Conservation (phyloP, 2,329 filamentous ascomycete genomes). For the Penicillium olsonii region DNA sequence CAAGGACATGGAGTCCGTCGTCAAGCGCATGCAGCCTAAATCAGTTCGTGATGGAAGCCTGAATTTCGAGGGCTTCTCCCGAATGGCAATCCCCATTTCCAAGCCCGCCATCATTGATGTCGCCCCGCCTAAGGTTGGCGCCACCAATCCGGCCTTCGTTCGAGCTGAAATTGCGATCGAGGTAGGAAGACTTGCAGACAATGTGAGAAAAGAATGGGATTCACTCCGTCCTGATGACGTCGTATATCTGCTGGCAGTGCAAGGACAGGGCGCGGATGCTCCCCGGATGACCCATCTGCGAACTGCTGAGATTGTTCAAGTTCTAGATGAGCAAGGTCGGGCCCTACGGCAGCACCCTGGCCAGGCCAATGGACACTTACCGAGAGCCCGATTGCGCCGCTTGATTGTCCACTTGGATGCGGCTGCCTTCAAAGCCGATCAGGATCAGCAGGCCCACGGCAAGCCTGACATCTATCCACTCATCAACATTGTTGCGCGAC, state of each 20-base stretch:
- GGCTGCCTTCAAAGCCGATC: slow-evolving; percentile 74
- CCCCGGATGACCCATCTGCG: slow-evolving; percentile 71
- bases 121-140: slow-evolving; percentile 78
- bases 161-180: slow-evolving; percentile 85
- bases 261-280: slow-evolving; percentile 54
- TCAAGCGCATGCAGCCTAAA: slow-evolving; percentile 77
- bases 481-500: slow-evolving; percentile 82
- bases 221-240: slow-evolving; percentile 82
- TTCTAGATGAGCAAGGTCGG: slow-evolving; percentile 82
- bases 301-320: slow-evolving; percentile 80
- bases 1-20: slow-evolving; percentile 80
- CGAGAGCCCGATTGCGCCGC: slow-evolving; percentile 63
- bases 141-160: slow-evolving; percentile 78
- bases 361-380: slow-evolving; percentile 63
- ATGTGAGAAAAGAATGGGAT: slow-evolving; percentile 85
- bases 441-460: slow-evolving; percentile 63
- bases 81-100: slow-evolving; percentile 84
- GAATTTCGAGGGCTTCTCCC: slow-evolving; percentile 80
- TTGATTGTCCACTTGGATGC: slow-evolving; percentile 82
- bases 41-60: slow-evolving; percentile 61
- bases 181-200: slow-evolving; percentile 73
- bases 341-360: slow-evolving; percentile 62
- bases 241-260: slow-evolving; percentile 79
- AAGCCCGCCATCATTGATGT: slow-evolving; percentile 87
- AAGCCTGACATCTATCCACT: slow-evolving; percentile 77